Conservation (phyloP, 2,329 filamentous ascomycete genomes). For the Pseudogymnoascus sp. region DNA sequence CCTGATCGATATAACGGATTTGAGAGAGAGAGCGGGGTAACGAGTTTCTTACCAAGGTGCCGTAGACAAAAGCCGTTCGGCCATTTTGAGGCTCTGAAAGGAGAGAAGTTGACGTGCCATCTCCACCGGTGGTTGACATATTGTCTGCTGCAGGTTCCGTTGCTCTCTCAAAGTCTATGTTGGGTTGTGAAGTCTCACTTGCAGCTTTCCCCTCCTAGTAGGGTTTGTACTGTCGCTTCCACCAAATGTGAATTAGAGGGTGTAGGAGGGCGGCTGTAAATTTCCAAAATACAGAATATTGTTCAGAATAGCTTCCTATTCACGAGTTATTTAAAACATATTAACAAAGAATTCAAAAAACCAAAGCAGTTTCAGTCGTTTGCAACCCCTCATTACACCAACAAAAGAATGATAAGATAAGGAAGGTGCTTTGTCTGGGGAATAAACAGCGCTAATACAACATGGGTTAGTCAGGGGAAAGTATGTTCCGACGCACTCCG, state of each 20-base stretch:
- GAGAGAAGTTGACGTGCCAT: not conserved
- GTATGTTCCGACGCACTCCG: not conserved
- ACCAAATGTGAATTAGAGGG: not conserved
- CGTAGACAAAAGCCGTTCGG: slow-evolving; percentile 5
- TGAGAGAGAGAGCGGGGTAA: not conserved
- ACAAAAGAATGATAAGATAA: slow-evolving; percentile 3
- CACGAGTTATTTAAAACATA: not conserved
- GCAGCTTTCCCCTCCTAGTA: not conserved
- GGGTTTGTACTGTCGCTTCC: not conserved
- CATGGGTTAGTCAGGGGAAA: not conserved
- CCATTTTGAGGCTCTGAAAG: not conserved
- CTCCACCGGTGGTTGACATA: not conserved
- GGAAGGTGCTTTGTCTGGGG: not conserved
- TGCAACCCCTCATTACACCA: not conserved
- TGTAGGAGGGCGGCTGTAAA: not conserved
- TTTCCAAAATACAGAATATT: not conserved
- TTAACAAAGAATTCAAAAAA: not conserved
- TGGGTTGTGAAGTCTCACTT: not conserved
- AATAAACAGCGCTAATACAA: not conserved
- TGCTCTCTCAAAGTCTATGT: not conserved
- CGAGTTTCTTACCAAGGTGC: not conserved
- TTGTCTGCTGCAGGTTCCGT: not conserved
- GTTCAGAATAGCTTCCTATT: not conserved
- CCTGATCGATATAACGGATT: no score
- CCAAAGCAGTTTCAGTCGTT: not conserved